phyloP scores from a whole-genome alignment of 2,329 filamentous ascomycete genomes.

The Fusarium neocosmosporiellum region DNA sequence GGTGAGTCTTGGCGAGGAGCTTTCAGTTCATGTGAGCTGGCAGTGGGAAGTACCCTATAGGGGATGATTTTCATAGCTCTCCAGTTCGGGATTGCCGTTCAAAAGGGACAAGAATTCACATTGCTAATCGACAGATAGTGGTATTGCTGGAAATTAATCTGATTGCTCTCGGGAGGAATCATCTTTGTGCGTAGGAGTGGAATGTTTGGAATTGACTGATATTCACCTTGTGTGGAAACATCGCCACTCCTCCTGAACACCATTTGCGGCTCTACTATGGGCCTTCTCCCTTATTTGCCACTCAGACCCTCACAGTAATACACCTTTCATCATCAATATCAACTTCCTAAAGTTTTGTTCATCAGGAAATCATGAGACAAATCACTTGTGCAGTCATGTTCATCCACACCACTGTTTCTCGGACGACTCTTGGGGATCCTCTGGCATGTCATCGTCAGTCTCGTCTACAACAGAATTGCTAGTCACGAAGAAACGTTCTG shows the following conservation, averaged over 20 bases:
- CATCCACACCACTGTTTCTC: not conserved
- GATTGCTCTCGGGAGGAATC: not conserved
- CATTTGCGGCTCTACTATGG: not conserved
- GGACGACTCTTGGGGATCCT: not conserved
- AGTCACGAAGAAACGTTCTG: not conserved
- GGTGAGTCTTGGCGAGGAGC: not conserved
- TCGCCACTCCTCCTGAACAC: not conserved
- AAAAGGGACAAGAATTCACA: not conserved
- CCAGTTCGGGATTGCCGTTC: not conserved
- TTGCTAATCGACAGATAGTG: not conserved
- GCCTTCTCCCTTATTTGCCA: not conserved
- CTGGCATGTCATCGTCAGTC: not conserved
- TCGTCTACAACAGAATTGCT: not conserved
- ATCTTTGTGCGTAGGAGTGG: not conserved
- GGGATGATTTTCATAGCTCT: not conserved
- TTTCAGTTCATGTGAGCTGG: not conserved
- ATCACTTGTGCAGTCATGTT: not conserved
- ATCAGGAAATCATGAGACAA: not conserved
- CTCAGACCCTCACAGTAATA: not conserved
- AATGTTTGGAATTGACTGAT: not conserved
- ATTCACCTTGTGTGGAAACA: not conserved
- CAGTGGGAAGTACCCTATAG: not conserved
- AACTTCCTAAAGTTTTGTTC: fast-evolving
- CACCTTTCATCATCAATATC: not conserved
- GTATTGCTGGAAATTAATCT: not conserved